Evolutionary conservation across 1,284 basidiomycete genomes (phyloP).

Genomic region (Fomitopsis palustris): DNA sequence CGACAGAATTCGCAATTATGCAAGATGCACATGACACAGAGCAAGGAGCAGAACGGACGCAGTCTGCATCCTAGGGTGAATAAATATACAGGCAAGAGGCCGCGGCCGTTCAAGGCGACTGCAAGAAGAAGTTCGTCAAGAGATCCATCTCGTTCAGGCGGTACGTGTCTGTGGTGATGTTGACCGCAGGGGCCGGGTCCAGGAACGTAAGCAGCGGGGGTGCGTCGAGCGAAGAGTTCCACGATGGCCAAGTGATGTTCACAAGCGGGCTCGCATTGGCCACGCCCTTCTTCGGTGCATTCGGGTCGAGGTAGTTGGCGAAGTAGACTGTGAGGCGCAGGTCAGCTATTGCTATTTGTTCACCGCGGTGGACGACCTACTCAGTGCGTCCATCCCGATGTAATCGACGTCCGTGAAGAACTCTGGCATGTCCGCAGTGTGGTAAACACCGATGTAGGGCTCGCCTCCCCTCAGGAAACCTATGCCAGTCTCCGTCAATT

Average conservation of each 20-base stretch:
- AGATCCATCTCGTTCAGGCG: background rate
- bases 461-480: background rate
- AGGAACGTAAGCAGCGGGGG: conserved; percentile 42
- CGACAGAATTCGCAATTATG: too few species aligned
- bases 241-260: conserved; percentile 36
- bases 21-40: too few species aligned
- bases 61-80: too few species aligned
- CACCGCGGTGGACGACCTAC: background rate
- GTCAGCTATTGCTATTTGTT: background rate
- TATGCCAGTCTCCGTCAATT: background rate
- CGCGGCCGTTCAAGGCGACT: background rate
- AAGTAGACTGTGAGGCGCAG: conserved; percentile 22
- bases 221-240: conserved; percentile 37
- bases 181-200: conserved; percentile 24
- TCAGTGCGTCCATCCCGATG: background rate
- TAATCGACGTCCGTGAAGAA: background rate
- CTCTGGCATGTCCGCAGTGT: conserved; percentile 10
- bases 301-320: conserved; percentile 39
- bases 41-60: too few species aligned
- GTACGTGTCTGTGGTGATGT: conserved; percentile 2
- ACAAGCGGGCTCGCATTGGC: conserved; percentile 32
- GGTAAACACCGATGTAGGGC: conserved; percentile 30
- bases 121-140: background rate
- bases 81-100: too few species aligned
- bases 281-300: conserved; percentile 3